These are phyloP conservation scores for Agaricus blazei DNA, from an alignment of 768 basidiomycete species.

Conservation along the genomic window DNA sequence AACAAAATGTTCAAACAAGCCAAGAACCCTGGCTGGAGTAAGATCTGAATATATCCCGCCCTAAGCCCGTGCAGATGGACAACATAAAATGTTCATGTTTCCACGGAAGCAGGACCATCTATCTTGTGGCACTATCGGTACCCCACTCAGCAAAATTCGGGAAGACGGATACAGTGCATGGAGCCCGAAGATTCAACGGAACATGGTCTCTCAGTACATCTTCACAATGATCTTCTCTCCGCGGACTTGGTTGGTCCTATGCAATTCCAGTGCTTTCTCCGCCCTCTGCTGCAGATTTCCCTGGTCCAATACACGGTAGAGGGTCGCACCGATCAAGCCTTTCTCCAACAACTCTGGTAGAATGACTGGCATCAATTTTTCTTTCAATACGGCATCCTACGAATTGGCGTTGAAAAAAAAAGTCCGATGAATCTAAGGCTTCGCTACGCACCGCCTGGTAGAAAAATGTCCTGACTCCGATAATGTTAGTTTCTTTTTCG, in stretches of 20 bases:
- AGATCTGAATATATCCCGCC: too few species aligned
- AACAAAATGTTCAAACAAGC: too few species aligned
- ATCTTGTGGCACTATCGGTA: too few species aligned
- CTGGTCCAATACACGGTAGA: constrained; percentile 33
- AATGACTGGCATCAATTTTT: constrained; percentile 41
- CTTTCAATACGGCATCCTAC: constrained; percentile 36
- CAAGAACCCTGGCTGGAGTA: too few species aligned
- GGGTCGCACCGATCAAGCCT: constrained; percentile 36
- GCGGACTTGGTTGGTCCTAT: constrained; percentile 42
- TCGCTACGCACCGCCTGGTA: constrained; percentile 30
- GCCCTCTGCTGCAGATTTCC: constrained; percentile 39
- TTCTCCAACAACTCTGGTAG: constrained; percentile 35
- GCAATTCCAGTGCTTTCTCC: constrained; percentile 34
- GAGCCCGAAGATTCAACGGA: too few species aligned
- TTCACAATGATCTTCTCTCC: constrained; percentile 47
- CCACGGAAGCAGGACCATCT: too few species aligned
- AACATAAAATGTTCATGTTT: too few species aligned
- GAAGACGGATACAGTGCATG: too few species aligned
- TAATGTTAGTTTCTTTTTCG: constrained; percentile 26
- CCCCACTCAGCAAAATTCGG: not conserved
- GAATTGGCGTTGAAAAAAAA: not conserved
- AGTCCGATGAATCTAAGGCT: not conserved
- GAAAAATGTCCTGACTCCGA: constrained; percentile 35
- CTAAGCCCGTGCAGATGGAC: too few species aligned
- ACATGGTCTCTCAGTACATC: constrained; percentile 13